Evolutionary conservation across 2,329 filamentous ascomycete species (phyloP).

Genomic region (Curvularia verruculosa): DNA sequence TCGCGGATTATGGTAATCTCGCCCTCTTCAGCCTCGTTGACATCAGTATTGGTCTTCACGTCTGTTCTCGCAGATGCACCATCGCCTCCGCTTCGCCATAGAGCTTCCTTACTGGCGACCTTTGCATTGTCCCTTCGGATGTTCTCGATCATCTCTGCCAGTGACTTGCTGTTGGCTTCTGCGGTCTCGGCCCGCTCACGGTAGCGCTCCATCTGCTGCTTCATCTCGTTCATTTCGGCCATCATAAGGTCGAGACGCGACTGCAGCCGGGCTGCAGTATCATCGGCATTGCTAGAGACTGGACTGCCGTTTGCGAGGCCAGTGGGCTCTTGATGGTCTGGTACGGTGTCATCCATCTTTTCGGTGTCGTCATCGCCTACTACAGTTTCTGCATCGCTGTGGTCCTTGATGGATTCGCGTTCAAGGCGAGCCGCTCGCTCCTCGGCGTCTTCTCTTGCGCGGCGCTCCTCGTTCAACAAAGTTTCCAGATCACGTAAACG

Average conservation of each 20-base stretch:
- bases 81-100: conserved; percentile 35
- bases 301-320: conserved; percentile 30
- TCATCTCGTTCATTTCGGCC: conserved; percentile 79
- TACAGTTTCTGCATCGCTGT: conserved; percentile 36
- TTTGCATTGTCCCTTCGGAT: conserved; percentile 71
- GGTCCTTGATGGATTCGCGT: conserved; percentile 60
- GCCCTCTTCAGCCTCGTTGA: conserved; percentile 39
- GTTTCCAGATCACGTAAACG: conserved; percentile 83
- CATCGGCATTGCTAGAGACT: conserved; percentile 36
- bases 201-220: conserved; percentile 78
- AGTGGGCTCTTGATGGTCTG: conserved; percentile 24
- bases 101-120: conserved; percentile 44
- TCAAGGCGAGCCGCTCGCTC: conserved; percentile 76
- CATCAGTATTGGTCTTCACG: conserved; percentile 22
- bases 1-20: conserved; percentile 48
- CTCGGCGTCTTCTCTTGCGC: conserved; percentile 83
- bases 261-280: conserved; percentile 62
- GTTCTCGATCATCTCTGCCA: conserved; percentile 87
- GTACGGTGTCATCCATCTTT: conserved; percentile 13
- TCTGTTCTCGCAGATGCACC: conserved; percentile 20
- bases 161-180: conserved; percentile 77
- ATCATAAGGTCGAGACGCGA: conserved; percentile 77
- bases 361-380: conserved; percentile 29
- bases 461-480: conserved; percentile 77
- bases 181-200: conserved; percentile 78